Conservation (phyloP, 768 basidiomycete genomes). For the Rhizopogon rudus region DNA sequence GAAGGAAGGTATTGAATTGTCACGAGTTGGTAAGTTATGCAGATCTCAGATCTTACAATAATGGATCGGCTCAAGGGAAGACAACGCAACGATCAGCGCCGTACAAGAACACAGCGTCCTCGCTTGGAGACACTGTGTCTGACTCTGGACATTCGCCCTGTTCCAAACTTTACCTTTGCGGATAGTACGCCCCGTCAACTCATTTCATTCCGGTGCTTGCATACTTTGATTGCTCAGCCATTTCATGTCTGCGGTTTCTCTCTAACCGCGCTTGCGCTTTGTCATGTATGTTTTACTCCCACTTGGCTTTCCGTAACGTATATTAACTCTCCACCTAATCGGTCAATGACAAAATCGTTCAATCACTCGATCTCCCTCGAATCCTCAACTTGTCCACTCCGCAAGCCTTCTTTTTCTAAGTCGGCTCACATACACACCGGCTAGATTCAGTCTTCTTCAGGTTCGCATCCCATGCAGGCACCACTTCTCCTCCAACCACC, state of each 20-base stretch:
- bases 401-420: conserved; percentile 13
- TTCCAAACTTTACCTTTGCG: neutral
- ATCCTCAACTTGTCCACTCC: conserved; percentile 14
- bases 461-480: conserved; percentile 17
- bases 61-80: neutral
- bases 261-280: conserved; percentile 9
- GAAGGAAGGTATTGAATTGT: conserved; percentile 7
- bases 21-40: conserved; percentile 10
- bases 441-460: conserved; percentile 6
- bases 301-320: conserved; percentile 20
- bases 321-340: conserved; percentile 24
- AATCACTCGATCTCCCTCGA: conserved; percentile 10
- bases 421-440: conserved; percentile 10
- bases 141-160: too few species aligned
- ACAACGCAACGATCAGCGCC: conserved; percentile 7
- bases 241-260: conserved; percentile 4
- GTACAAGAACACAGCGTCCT: neutral
- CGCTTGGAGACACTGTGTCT: neutral
- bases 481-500: conserved; percentile 23
- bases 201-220: neutral
- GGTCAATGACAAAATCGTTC: conserved; percentile 18
- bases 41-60: conserved; percentile 13
- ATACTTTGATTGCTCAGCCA: conserved; percentile 8
- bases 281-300: conserved; percentile 15
- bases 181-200: neutral